Evolutionary conservation across 805 yeast species (phyloP).

Genomic region (Jamesozyma gamospora): DNA sequence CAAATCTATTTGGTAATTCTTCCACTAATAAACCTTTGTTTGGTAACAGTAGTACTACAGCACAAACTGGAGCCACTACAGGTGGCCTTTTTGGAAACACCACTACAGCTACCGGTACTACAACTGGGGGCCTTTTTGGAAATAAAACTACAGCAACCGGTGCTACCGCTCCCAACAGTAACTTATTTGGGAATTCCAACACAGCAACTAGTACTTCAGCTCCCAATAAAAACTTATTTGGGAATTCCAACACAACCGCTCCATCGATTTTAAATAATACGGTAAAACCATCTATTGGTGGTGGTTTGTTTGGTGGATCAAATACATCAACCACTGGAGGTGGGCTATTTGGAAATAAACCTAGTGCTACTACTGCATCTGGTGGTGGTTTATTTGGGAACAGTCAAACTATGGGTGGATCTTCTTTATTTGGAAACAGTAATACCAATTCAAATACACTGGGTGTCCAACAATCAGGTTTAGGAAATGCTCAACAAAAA

Average conservation of each 20-base stretch:
- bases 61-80: constrained; percentile 3
- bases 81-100: constrained; percentile 9
- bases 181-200: constrained; percentile 2
- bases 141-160: constrained; percentile 3
- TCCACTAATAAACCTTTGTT: constrained; percentile 5
- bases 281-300: not conserved
- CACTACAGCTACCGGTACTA: constrained; percentile 2
- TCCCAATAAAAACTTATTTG: too few species aligned
- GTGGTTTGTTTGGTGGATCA: constrained; percentile 12
- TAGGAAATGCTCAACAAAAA: constrained; percentile 1
- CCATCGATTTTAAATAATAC: not conserved
- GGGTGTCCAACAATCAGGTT: not conserved
- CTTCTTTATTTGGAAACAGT: constrained; percentile 6
- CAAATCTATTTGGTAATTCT: constrained; percentile 19
- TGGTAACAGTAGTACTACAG: constrained; percentile 10
- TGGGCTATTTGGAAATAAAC: constrained; percentile 8
- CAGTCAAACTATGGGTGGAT: constrained; percentile 1
- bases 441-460: not conserved
- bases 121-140: constrained; percentile 10
- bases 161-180: not conserved
- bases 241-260: too few species aligned
- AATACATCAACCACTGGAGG: constrained; percentile 1
- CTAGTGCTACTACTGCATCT: not conserved
- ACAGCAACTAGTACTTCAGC: not conserved
- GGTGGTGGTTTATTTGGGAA: constrained; percentile 10